These are phyloP conservation scores for Exophiala aquamarina DNA, from an alignment of 2,329 filamentous ascomycete genomes.

Conservation along the genomic window DNA sequence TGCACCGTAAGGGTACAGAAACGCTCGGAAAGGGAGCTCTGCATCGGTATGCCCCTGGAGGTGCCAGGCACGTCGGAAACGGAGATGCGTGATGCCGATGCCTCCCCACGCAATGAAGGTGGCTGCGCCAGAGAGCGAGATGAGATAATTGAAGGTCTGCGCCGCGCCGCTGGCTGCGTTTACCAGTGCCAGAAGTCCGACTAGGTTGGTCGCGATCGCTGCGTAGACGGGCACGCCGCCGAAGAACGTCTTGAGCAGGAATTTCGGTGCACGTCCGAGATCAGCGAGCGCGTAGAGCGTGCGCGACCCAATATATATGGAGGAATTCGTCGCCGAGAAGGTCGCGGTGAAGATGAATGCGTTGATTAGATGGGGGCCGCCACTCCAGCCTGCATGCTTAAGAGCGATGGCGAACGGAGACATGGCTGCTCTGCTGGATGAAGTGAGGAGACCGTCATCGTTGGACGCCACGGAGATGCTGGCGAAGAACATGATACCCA, in stretches of 20 bases:
- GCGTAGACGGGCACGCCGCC: constrained; percentile 58
- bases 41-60: constrained; percentile 39
- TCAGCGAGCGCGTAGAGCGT: constrained; percentile 50
- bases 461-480: constrained; percentile 56
- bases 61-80: constrained; percentile 43
- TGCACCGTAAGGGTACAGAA: constrained; percentile 5
- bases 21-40: constrained; percentile 40
- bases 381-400: constrained; percentile 39
- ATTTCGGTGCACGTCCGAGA: constrained; percentile 52
- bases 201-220: constrained; percentile 56
- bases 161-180: constrained; percentile 25
- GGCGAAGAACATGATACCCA: constrained; percentile 31
- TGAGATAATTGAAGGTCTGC: constrained; percentile 48
- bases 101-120: constrained; percentile 52
- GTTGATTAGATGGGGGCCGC: constrained; percentile 72
- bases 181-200: constrained; percentile 44
- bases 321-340: constrained; percentile 68
- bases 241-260: constrained; percentile 51
- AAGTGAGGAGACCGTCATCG: constrained; percentile 28
- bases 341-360: constrained; percentile 72
- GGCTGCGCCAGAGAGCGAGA: constrained; percentile 48
- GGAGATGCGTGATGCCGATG: constrained; percentile 48
- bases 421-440: constrained; percentile 34
- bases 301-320: constrained; percentile 56
- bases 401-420: constrained; percentile 56